Conservation (phyloP, 2,329 filamentous ascomycete genomes). For the Didymellaceae sp. region DNA sequence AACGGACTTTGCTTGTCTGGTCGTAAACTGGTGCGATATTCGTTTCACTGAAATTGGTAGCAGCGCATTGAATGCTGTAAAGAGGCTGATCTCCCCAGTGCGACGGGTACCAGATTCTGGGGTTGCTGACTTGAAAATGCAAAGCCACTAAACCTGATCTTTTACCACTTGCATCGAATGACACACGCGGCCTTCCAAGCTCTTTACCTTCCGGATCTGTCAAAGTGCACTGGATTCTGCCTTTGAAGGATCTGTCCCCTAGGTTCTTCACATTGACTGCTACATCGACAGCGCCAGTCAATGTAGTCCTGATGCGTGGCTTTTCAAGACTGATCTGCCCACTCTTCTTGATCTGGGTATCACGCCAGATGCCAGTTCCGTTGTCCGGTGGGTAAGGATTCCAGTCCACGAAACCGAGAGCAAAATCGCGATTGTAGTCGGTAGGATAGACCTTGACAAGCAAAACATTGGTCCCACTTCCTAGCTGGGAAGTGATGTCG, state of each 20-base stretch:
- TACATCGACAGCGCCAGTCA: slow-evolving; percentile 28
- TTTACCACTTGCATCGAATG: slow-evolving; percentile 14
- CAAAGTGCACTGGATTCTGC: slow-evolving; percentile 16
- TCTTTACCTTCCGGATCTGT: slow-evolving; percentile 17
- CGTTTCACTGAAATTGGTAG: slow-evolving; percentile 18
- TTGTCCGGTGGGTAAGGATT: slow-evolving; percentile 68
- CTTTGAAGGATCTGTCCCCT: not conserved
- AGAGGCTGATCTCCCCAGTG: slow-evolving; percentile 65
- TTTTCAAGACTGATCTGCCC: slow-evolving; percentile 52
- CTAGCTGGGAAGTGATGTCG: slow-evolving; percentile 58
- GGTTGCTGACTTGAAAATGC: slow-evolving; percentile 49
- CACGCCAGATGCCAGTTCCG: slow-evolving; percentile 68
- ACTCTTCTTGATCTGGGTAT: slow-evolving; percentile 63
- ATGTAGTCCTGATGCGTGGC: slow-evolving; percentile 35
- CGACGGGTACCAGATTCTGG: slow-evolving; percentile 67
- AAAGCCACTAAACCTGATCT: slow-evolving; percentile 52
- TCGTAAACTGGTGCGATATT: slow-evolving; percentile 42
- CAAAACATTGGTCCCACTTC: slow-evolving; percentile 56
- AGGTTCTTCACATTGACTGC: slow-evolving; percentile 34
- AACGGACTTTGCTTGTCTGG: slow-evolving; percentile 44
- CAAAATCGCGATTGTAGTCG: slow-evolving; percentile 65
- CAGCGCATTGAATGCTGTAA: slow-evolving; percentile 50
- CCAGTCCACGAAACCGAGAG: slow-evolving; percentile 67
- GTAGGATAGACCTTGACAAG: slow-evolving; percentile 64
- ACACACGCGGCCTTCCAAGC: slow-evolving; percentile 10